Conservation (phyloP, 345 rosid genomes). For the Murraya paniculata region DNA sequence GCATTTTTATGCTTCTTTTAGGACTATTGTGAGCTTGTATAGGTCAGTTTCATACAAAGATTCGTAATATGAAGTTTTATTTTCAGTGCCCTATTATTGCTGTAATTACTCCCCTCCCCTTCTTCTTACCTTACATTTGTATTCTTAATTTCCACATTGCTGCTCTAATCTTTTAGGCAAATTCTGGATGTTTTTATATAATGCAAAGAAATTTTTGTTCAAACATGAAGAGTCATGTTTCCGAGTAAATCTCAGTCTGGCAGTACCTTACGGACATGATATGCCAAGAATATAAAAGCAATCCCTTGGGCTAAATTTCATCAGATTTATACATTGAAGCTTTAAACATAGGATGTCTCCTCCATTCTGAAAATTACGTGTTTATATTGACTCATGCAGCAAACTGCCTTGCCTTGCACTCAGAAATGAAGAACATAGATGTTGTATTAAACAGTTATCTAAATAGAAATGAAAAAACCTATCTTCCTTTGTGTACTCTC, state of each 20-base stretch:
- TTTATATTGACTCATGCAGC: too few relatives aligned
- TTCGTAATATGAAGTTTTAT: background rate
- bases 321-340: too few relatives aligned
- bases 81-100: background rate
- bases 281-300: too few relatives aligned
- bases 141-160: background rate
- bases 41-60: slow-evolving; percentile 10
- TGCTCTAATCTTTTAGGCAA: too few relatives aligned
- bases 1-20: background rate
- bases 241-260: too few relatives aligned
- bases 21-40: background rate
- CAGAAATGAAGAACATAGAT: background rate
- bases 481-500: background rate
- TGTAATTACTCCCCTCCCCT: background rate
- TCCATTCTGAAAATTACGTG: too few relatives aligned
- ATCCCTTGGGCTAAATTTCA: too few relatives aligned
- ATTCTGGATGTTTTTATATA: too few relatives aligned
- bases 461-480: background rate
- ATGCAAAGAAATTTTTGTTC: too few relatives aligned
- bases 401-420: background rate
- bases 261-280: too few relatives aligned
- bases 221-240: too few relatives aligned
- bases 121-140: background rate
- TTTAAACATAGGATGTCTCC: too few relatives aligned
- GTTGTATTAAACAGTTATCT: background rate